Evolutionary conservation across 805 yeast genomes (phyloP).

Genomic region (Candida orba): DNA sequence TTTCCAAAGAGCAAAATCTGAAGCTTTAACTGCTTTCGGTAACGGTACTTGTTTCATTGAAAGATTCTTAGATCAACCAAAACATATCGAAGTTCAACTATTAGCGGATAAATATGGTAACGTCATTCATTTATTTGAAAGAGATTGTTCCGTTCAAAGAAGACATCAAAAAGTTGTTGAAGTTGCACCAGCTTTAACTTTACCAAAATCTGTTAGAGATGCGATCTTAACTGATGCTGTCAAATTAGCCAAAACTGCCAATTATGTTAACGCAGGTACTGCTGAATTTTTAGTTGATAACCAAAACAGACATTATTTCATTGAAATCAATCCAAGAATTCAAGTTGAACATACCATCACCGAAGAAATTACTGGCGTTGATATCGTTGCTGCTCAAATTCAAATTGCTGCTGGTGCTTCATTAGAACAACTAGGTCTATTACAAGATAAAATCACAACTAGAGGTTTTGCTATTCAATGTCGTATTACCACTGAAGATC

Average conservation of each 20-base stretch:
- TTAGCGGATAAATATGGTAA: slow-evolving; percentile 92
- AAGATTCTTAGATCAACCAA: slow-evolving; percentile 90
- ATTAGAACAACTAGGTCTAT: slow-evolving; percentile 79
- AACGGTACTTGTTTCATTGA: slow-evolving; percentile 98
- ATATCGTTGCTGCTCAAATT: slow-evolving; percentile 95
- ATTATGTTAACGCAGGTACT: slow-evolving; percentile 96
- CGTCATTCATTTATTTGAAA: slow-evolving; percentile 90
- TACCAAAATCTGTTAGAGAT: slow-evolving; percentile 77
- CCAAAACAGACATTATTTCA: slow-evolving; percentile 92
- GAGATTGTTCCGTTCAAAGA: slow-evolving; percentile 99
- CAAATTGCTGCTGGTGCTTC: slow-evolving; percentile 99
- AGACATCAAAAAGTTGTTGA: slow-evolving; percentile 99
- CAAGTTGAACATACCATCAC: slow-evolving; percentile 99
- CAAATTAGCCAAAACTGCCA: slow-evolving; percentile 77
- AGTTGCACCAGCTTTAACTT: slow-evolving; percentile 93
- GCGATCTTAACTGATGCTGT: slow-evolving; percentile 95
- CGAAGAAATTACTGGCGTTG: slow-evolving; percentile 98
- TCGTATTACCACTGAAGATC: slow-evolving; percentile 98
- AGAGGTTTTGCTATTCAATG: slow-evolving; percentile 98
- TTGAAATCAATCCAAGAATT: slow-evolving; percentile 96
- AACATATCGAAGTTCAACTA: slow-evolving; percentile 96
- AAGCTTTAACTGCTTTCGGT: slow-evolving; percentile 94
- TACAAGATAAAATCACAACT: slow-evolving; percentile 91
- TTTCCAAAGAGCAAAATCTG: slow-evolving; percentile 86
- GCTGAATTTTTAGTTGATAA: slow-evolving; percentile 94